These are phyloP conservation scores for Clohesyomyces aquaticus DNA, from an alignment of 495 filamentous ascomycete genomes.

Conservation along the genomic window DNA sequence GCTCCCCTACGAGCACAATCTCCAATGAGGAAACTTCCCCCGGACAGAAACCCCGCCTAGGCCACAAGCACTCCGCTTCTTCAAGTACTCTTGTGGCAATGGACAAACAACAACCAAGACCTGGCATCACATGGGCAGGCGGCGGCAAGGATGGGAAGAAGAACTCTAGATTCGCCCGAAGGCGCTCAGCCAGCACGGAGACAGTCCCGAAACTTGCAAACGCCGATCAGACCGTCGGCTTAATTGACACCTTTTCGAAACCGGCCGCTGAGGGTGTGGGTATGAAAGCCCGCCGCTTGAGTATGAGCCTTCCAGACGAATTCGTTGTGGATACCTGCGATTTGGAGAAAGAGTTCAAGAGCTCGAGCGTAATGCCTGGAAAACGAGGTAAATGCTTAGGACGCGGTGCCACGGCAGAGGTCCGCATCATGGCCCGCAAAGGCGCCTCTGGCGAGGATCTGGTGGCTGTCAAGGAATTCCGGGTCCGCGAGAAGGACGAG, in stretches of 20 bases:
- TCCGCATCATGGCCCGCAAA: constrained; percentile 67
- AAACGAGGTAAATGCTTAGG: constrained; percentile 58
- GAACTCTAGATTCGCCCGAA: constrained; percentile 9
- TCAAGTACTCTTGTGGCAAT: constrained; percentile 28
- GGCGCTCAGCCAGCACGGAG: constrained; percentile 38
- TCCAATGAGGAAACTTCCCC: constrained; percentile 17
- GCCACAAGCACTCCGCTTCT: constrained; percentile 35
- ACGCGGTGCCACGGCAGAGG: constrained; percentile 72
- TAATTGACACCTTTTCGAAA: constrained; percentile 46
- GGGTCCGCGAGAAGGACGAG: constrained; percentile 64
- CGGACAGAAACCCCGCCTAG: neutral
- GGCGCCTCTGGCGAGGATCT: constrained; percentile 58
- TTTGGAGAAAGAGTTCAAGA: constrained; percentile 62
- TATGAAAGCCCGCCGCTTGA: constrained; percentile 67
- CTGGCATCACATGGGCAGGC: constrained; percentile 23
- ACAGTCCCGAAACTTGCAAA: constrained; percentile 5
- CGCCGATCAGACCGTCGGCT: constrained; percentile 32
- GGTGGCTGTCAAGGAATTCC: constrained; percentile 80
- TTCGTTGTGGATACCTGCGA: constrained; percentile 67
- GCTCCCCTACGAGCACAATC: constrained; percentile 42
- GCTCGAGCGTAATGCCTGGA: constrained; percentile 61
- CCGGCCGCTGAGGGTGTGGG: constrained; percentile 64
- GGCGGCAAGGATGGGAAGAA: constrained; percentile 22
- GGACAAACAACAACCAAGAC: constrained; percentile 8
- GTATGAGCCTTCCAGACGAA: constrained; percentile 64